phyloP scores from a whole-genome alignment of 352 stramenopile species.

The Blastocystis sp. region DNA sequence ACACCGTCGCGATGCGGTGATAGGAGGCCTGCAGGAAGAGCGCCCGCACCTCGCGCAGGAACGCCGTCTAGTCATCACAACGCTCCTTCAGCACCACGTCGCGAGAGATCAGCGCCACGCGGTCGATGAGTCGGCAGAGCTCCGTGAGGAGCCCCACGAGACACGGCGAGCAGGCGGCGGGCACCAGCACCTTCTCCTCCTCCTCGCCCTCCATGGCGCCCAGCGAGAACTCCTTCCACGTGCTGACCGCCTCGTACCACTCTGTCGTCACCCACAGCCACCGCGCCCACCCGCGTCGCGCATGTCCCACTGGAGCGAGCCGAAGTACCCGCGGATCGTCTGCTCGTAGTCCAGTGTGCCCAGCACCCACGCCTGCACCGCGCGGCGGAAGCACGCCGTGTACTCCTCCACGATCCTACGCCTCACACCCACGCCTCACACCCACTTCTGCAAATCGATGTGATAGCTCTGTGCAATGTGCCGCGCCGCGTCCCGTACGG shows the following conservation, averaged over 20 bases:
- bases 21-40: background rate
- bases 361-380: background rate
- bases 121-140: slow-evolving; percentile 6
- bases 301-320: background rate
- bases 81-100: background rate
- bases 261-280: background rate
- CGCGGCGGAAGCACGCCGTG: background rate
- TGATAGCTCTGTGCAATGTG: background rate
- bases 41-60: background rate
- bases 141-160: background rate
- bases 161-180: background rate
- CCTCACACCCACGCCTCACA: background rate
- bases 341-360: background rate
- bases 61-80: background rate
- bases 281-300: background rate
- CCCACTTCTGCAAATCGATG: background rate
- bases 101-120: background rate
- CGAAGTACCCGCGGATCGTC: background rate
- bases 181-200: slow-evolving; percentile 15
- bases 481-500: background rate
- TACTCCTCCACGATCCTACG: background rate
- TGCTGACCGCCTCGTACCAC: slow-evolving; percentile 16
- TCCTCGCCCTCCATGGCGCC: background rate
- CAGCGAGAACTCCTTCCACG: slow-evolving; percentile 26
- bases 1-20: background rate